phyloP scores from a whole-genome alignment of 2,329 filamentous ascomycete genomes.

The Tolypocladium nubicola region DNA sequence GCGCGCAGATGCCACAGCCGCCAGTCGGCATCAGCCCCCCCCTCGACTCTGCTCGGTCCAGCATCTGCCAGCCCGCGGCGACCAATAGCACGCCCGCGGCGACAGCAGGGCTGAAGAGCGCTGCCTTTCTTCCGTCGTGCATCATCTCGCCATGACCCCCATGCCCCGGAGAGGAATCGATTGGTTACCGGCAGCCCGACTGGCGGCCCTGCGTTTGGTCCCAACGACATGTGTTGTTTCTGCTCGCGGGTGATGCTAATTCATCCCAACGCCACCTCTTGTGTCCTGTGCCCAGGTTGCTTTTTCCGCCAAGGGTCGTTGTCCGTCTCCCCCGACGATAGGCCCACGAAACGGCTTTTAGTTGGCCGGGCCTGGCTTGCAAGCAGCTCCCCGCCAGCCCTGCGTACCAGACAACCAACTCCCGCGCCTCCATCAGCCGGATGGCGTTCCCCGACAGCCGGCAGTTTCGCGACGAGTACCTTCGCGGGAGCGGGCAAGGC shows the following conservation, averaged over 20 bases:
- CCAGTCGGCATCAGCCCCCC: not conserved
- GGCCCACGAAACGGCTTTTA: not conserved
- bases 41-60: not conserved
- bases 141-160: not conserved
- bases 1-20: not conserved
- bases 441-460: not conserved
- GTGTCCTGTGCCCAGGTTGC: not conserved
- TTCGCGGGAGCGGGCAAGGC: no score
- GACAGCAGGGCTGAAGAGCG: not conserved
- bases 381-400: not conserved
- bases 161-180: not conserved
- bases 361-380: not conserved
- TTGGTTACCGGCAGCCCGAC: slow-evolving; percentile 2
- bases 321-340: not conserved
- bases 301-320: not conserved
- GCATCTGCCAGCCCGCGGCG: not conserved
- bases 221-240: no score
- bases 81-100: not conserved
- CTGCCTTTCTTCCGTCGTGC: not conserved
- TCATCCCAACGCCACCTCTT: not conserved
- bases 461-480: not conserved
- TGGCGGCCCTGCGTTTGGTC: not conserved
- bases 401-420: no score
- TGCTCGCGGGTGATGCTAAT: not conserved
- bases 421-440: not conserved